Percentiles rank a stretch among this genome's conserved stretches.
phyloP scores from a whole-genome alignment of 2,329 filamentous ascomycete species.

The Camptophora hylomeconis region DNA sequence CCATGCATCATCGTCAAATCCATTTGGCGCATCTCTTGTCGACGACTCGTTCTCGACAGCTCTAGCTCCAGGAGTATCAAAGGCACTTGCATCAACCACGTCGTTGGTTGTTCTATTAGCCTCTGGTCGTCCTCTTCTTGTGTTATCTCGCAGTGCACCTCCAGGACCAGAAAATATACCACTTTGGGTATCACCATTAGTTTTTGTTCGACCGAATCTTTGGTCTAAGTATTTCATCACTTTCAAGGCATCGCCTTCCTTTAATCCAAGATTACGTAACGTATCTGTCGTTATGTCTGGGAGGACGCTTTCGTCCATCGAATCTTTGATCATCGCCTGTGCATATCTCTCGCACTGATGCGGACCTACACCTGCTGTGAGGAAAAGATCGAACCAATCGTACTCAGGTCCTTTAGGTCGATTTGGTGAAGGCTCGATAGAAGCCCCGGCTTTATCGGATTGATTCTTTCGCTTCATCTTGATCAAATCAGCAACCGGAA shows the following conservation, averaged over 20 bases:
- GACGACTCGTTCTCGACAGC: constrained; percentile 34
- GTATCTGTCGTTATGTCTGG: constrained; percentile 77
- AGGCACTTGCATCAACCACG: constrained; percentile 74
- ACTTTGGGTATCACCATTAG: constrained; percentile 42
- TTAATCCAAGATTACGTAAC: constrained; percentile 77
- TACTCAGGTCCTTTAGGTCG: constrained; percentile 49
- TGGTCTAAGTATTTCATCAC: constrained; percentile 81
- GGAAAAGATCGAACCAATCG: constrained; percentile 98
- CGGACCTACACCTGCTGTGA: constrained; percentile 80
- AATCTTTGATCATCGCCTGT: constrained; percentile 76
- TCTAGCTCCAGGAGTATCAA: constrained; percentile 36
- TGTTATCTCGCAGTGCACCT: constrained; percentile 87
- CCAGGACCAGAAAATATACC: constrained; percentile 87
- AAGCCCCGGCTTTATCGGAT: constrained; percentile 27
- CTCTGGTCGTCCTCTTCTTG: constrained; percentile 76
- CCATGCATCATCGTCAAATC: constrained; percentile 97
- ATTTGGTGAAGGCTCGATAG: constrained; percentile 15
- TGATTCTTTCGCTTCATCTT: constrained; percentile 34
- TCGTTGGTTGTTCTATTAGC: constrained; percentile 78
- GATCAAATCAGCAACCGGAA: constrained; percentile 69
- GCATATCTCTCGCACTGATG: constrained; percentile 91
- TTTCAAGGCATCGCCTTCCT: constrained; percentile 91
- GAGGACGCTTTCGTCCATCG: constrained; percentile 88
- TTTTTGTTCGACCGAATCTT: constrained; percentile 57
- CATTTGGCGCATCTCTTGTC: constrained; percentile 38